phyloP scores from a whole-genome alignment of 129 eudicot genomes.

The Tanacetum coccineum region DNA sequence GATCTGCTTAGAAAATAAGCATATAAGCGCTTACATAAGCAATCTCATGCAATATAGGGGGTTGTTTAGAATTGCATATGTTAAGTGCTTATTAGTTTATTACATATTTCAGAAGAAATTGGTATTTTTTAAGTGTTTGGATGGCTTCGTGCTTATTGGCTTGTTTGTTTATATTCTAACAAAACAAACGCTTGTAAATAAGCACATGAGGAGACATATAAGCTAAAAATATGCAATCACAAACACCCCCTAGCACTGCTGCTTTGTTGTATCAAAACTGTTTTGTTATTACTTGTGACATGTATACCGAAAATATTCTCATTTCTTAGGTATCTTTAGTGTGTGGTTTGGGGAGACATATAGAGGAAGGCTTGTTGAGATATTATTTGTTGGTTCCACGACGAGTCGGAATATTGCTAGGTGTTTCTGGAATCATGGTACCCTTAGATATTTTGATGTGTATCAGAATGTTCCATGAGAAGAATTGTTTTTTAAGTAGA shows the following conservation, averaged over 20 bases:
- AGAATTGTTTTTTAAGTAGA: slow-evolving; percentile 31
- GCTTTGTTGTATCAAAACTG: too few relatives aligned
- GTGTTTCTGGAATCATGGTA: slow-evolving; percentile 16
- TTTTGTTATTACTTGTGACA: too few relatives aligned
- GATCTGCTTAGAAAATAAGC: too few relatives aligned
- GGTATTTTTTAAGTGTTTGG: background rate
- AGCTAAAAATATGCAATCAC: background rate
- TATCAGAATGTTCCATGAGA: slow-evolving; percentile 28
- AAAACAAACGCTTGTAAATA: too few relatives aligned
- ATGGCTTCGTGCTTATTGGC: background rate
- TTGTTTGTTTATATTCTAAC: too few relatives aligned
- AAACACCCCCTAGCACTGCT: background rate
- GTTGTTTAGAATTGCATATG: too few relatives aligned
- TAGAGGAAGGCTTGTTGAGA: slow-evolving; percentile 9
- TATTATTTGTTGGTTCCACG: slow-evolving; percentile 15
- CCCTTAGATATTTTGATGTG: slow-evolving; percentile 14
- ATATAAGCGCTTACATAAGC: too few relatives aligned
- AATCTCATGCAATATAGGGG: too few relatives aligned
- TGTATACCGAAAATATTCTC: background rate
- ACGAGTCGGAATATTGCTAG: slow-evolving; percentile 6
- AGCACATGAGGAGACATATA: too few relatives aligned
- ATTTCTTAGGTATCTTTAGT: slow-evolving; percentile 6
- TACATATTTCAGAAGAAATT: too few relatives aligned
- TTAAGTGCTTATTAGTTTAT: too few relatives aligned
- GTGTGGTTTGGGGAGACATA: slow-evolving; percentile 19